Conservation (phyloP, 768 basidiomycete genomes). For the Psilocybe cyanescens region DNA sequence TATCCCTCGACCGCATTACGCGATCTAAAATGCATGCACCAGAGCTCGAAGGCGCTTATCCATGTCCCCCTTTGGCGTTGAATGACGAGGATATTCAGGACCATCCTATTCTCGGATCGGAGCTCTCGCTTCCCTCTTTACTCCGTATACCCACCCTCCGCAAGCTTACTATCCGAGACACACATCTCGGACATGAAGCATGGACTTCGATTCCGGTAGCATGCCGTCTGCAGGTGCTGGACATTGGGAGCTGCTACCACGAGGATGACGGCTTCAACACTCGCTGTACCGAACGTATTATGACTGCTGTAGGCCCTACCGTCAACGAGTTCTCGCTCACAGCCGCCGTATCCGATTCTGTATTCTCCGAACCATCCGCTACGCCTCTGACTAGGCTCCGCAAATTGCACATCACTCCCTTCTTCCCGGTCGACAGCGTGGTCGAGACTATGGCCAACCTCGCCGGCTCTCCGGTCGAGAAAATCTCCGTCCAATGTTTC, state of each 20-base stretch:
- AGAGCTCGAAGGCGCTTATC: conserved; percentile 56
- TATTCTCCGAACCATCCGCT: conserved; percentile 44
- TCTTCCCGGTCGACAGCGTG: conserved; percentile 63
- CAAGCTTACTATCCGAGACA: conserved; percentile 67
- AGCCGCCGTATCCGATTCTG: conserved; percentile 45
- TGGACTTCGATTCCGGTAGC: conserved; percentile 57
- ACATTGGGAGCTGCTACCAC: conserved; percentile 60
- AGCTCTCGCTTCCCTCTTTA: conserved; percentile 67
- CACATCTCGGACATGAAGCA: conserved; percentile 66
- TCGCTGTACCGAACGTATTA: conserved; percentile 60
- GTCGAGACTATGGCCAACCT: conserved; percentile 62
- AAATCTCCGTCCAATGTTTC: conserved; percentile 60
- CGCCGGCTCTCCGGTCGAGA: conserved; percentile 62
- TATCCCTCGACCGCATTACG: conserved; percentile 65
- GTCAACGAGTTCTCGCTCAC: conserved; percentile 60
- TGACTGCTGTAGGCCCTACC: conserved; percentile 58
- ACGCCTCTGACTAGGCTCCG: conserved; percentile 55
- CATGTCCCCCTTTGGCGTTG: conserved; percentile 60
- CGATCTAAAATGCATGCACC: conserved; percentile 70
- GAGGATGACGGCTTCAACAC: conserved; percentile 57
- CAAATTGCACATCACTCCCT: conserved; percentile 61
- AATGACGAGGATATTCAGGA: conserved; percentile 65
- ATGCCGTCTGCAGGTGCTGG: conserved; percentile 58
- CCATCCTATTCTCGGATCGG: conserved; percentile 55
- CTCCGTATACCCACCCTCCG: conserved; percentile 64